phyloP scores from a whole-genome alignment of 768 basidiomycete genomes.

The Panus rudis region DNA sequence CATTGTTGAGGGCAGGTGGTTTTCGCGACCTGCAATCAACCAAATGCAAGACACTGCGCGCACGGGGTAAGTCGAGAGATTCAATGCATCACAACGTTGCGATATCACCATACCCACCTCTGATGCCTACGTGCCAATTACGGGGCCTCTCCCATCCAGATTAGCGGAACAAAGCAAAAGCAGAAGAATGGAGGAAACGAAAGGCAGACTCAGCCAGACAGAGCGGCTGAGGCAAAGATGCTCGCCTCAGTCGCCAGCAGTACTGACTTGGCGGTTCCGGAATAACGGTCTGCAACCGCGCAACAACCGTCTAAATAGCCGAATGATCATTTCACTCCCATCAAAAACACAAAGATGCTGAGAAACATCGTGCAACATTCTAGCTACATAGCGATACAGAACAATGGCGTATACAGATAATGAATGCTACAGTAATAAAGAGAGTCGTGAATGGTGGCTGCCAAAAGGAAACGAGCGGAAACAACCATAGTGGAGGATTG shows the following conservation, averaged over 20 bases:
- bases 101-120: slow-evolving; percentile 12
- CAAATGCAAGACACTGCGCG: slow-evolving; percentile 26
- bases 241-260: slow-evolving; percentile 6
- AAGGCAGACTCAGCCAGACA: slow-evolving; percentile 12
- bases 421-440: background rate
- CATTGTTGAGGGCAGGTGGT: slow-evolving; percentile 12
- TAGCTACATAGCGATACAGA: background rate
- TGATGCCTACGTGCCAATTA: slow-evolving; percentile 17
- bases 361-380: background rate
- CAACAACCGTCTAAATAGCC: background rate
- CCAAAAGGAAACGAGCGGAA: background rate
- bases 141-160: slow-evolving; percentile 20
- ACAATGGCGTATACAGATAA: background rate
- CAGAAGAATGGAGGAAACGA: slow-evolving; percentile 3
- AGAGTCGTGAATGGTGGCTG: background rate
- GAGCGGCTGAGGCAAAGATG: slow-evolving; percentile 9
- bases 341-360: background rate
- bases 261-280: slow-evolving; percentile 3
- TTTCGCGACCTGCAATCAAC: slow-evolving; percentile 26
- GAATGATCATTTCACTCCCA: background rate
- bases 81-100: background rate
- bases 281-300: background rate
- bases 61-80: background rate
- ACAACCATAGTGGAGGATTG: background rate
- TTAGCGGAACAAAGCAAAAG: slow-evolving; percentile 5